Evolutionary conservation across 768 basidiomycete genomes (phyloP), one percentile per base, ranked within the genome.

Genomic region (Tricholoma hemisulphureum): DNA sequence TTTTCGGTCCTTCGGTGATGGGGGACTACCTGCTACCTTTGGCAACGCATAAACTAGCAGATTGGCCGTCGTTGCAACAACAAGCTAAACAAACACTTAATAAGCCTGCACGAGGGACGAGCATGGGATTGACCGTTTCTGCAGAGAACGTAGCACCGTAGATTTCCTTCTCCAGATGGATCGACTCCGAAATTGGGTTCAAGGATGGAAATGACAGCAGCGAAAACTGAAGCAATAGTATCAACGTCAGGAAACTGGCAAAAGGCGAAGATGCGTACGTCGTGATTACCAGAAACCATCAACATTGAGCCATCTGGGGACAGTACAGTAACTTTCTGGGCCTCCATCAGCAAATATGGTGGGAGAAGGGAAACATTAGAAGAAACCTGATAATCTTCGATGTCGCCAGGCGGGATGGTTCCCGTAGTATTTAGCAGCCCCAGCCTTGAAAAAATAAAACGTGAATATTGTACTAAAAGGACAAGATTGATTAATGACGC

Each of bases 261-360:
- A 28, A 68, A 49, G 39, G 59, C 37, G 21, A 51, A 31, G 69
- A 11, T 37, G 64, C 80, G 61, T 65, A 94, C 91, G 66, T 87
- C 81, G 64, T 84, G 84, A 59, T 82, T 81, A 3, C 93, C 93
- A 21, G 86, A 92, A 32, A 87, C 83, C 4, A 85, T 88, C 5
- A 96, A 68, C 37, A 88, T 69, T 23, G 73, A 77, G 21, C 82
- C 80, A 63, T 87, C 79, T 6, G 86, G 86, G 37, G 94, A 94
- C 55, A 98, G 75, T 2, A 84, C 81, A 1, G 94, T 95, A 21
- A 95, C 87, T 86, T 92, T 95, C 95, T 97, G 68, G 53, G n/a
- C 35, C 29, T 50, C 23, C 41, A 51, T 63, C 54, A 59, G 56
- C 52, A 66, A 58, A 58, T 51, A 21, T 23, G 6, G 16, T 43